Percentiles rank a stretch among this genome's conserved stretches.
phyloP scores from a whole-genome alignment of 73 alveolate species.

The Strombidium stylifer region DNA sequence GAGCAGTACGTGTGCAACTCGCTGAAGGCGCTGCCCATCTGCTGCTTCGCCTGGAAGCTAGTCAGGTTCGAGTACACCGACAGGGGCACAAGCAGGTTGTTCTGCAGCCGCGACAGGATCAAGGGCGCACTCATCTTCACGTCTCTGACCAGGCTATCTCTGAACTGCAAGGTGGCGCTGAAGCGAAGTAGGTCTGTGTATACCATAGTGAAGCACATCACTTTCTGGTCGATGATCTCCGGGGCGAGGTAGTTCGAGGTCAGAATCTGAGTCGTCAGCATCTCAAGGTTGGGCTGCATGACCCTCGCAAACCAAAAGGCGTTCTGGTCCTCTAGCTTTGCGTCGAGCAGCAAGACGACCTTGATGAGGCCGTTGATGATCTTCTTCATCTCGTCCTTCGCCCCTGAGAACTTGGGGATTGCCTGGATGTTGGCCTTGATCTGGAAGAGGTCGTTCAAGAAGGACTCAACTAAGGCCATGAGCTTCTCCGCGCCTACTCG shows the following conservation, averaged over 20 bases:
- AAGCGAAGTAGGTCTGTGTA: not conserved
- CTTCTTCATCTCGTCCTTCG: not conserved
- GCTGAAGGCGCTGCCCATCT: not conserved
- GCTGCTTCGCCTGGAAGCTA: not conserved
- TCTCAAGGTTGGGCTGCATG: too few relatives aligned
- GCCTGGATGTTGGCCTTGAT: not conserved
- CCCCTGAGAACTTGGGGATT: not conserved
- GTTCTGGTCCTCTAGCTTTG: too few relatives aligned
- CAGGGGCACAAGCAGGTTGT: not conserved
- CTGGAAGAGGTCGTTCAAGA: not conserved
- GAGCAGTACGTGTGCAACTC: not conserved
- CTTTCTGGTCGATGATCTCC: not conserved
- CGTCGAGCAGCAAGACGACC: too few relatives aligned
- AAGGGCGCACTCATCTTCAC: not conserved
- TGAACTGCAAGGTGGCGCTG: not conserved
- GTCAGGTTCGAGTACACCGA: not conserved
- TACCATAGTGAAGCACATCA: not conserved
- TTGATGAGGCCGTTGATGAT: not conserved
- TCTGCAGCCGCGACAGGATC: not conserved
- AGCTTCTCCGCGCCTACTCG: not conserved
- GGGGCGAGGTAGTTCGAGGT: too few relatives aligned
- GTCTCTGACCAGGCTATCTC: too few relatives aligned
- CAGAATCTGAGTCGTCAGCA: too few relatives aligned
- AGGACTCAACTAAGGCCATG: not conserved
- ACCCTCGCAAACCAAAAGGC: too few relatives aligned